A percentile compares a stretch with the other conserved stretches of the same genome.
These are phyloP conservation scores for Diaporthe caulivora DNA, from an alignment of 2,329 filamentous ascomycete genomes.

Conservation along the genomic window DNA sequence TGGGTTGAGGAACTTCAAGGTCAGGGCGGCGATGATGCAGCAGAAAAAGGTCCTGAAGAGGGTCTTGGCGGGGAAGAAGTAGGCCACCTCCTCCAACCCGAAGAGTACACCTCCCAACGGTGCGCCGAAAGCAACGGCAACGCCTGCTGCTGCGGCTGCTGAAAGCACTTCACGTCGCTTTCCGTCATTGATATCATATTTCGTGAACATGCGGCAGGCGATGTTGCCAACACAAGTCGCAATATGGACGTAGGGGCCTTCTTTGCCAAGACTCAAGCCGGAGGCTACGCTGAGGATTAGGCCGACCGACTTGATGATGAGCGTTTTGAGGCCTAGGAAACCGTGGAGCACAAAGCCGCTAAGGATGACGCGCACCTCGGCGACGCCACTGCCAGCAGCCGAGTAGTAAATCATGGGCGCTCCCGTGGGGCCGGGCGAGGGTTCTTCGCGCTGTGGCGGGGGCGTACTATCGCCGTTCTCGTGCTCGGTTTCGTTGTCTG, in stretches of 20 bases:
- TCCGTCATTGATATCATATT: slow-evolving; percentile 94
- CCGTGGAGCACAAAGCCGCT: slow-evolving; percentile 97
- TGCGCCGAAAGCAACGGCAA: slow-evolving; percentile 94
- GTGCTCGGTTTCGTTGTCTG: slow-evolving; percentile 56
- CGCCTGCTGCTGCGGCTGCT: slow-evolving; percentile 89
- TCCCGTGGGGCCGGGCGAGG: slow-evolving; percentile 49
- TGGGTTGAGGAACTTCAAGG: slow-evolving; percentile 93
- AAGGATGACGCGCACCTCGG: slow-evolving; percentile 97
- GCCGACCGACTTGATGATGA: slow-evolving; percentile 86
- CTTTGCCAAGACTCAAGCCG: slow-evolving; percentile 93
- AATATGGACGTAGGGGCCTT: slow-evolving; percentile 97
- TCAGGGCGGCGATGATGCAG: slow-evolving; percentile 92
- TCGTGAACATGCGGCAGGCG: slow-evolving; percentile 90
- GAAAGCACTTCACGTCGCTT: slow-evolving; percentile 96
- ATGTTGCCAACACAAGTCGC: slow-evolving; percentile 97
- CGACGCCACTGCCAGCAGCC: slow-evolving; percentile 94
- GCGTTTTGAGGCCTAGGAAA: slow-evolving; percentile 88
- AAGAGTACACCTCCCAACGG: slow-evolving; percentile 90
- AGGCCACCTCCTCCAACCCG: slow-evolving; percentile 93
- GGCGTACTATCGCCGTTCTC: slow-evolving; percentile 60
- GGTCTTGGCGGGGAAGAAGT: slow-evolving; percentile 98
- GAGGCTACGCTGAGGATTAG: slow-evolving; percentile 92
- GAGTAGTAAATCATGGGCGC: slow-evolving; percentile 94
- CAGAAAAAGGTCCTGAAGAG: slow-evolving; percentile 98
- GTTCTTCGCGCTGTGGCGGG: slow-evolving; percentile 49